Evolutionary conservation across 352 stramenopile genomes (phyloP).

Genomic region (Elongisporangium senticosum): DNA sequence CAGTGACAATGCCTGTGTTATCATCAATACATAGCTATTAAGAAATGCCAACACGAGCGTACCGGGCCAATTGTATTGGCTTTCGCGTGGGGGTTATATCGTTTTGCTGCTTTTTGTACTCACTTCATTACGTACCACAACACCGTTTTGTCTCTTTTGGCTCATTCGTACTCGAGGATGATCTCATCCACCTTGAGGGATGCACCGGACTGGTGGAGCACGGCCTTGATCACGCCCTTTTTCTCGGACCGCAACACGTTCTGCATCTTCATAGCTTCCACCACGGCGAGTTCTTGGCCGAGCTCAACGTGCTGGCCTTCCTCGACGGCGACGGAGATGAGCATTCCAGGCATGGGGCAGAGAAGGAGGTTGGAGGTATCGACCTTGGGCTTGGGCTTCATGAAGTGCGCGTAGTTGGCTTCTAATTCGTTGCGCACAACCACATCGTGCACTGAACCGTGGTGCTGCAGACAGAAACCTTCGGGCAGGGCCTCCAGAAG

Average conservation of each 20-base stretch:
- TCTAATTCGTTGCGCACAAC: slow-evolving; percentile 87
- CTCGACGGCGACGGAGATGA: slow-evolving; percentile 80
- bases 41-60: background rate
- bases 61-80: too few relatives aligned
- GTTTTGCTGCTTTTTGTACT: background rate
- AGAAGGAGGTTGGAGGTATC: slow-evolving; percentile 90
- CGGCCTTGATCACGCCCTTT: slow-evolving; percentile 79
- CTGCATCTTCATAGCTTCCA: slow-evolving; percentile 99
- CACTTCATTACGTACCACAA: background rate
- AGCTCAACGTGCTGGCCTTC: slow-evolving; percentile 91
- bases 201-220: slow-evolving; percentile 77
- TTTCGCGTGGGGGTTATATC: background rate
- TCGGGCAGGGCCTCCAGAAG: slow-evolving; percentile 55
- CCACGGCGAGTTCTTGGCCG: slow-evolving; percentile 91
- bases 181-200: slow-evolving; percentile 89
- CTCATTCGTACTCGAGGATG: slow-evolving; percentile 90
- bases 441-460: slow-evolving; percentile 86
- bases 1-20: slow-evolving; percentile 9
- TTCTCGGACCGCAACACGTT: slow-evolving; percentile 93
- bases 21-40: background rate
- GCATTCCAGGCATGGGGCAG: slow-evolving; percentile 94
- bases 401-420: slow-evolving; percentile 81
- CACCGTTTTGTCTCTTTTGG: background rate
- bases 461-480: slow-evolving; percentile 76
- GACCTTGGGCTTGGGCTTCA: slow-evolving; percentile 88